Conservation (phyloP, 1,284 basidiomycete genomes). For the Tausonia pullulans region DNA sequence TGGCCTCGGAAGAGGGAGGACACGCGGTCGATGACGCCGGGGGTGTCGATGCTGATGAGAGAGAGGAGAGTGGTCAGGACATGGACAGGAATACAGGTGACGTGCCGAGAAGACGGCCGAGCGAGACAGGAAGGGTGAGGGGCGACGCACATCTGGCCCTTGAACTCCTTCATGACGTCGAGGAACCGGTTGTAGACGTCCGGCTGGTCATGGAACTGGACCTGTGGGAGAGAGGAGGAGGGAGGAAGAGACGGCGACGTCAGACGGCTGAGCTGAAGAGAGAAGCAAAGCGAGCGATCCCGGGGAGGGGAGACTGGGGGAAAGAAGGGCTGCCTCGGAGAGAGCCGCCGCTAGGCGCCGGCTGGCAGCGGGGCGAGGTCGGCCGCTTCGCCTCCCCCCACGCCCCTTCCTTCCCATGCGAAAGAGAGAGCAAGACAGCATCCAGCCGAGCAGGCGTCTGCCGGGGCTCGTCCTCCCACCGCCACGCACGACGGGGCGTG, state of each 20-base stretch:
- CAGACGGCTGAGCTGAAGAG: neutral
- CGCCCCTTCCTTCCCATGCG: neutral
- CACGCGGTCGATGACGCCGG: constrained; percentile 94
- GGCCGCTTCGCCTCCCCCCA: neutral
- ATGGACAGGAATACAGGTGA: neutral
- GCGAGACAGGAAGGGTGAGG: constrained; percentile 2
- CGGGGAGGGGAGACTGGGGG: neutral
- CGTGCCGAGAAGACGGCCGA: neutral
- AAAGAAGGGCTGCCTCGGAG: neutral
- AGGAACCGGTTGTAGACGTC: constrained; percentile 96
- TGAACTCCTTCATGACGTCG: constrained; percentile 99
- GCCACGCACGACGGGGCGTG: too few relatives aligned
- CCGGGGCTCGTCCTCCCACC: too few relatives aligned
- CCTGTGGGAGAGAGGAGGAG: constrained; percentile 24
- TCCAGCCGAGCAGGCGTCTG: too few relatives aligned
- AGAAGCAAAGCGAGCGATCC: neutral
- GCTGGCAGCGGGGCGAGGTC: neutral
- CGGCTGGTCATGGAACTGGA: constrained; percentile 80
- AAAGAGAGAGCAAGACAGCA: constrained; percentile 16
- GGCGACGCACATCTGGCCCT: constrained; percentile 73
- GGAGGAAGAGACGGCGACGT: neutral
- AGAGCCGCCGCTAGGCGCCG: neutral
- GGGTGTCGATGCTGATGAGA: constrained; percentile 78
- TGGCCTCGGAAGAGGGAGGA: constrained; percentile 91
- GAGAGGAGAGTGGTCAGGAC: neutral